Evolutionary conservation across 225 moss, liverwort and hornwort genomes (phyloP), one percentile per base, ranked within the genome.

Genomic region (Bryum argenteum): DNA sequence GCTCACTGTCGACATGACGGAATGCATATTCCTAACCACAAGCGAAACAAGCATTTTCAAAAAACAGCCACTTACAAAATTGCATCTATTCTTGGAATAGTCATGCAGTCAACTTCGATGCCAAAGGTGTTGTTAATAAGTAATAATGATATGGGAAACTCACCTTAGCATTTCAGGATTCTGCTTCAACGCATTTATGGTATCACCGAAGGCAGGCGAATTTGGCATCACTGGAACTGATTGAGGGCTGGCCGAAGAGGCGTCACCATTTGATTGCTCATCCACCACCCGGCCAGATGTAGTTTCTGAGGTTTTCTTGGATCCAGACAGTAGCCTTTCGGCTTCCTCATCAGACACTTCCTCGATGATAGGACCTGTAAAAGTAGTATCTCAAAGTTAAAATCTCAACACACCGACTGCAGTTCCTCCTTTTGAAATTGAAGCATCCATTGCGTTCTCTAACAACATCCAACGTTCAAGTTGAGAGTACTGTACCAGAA

Each of bases 161-260:
- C 81, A 92, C 97, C 94, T 92, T 47, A 98, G 45, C 82, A 92
- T 89, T 74, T 94, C 94, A 24, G 98, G 91, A 83, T 94, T 91
- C 74, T 91, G 85, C 54, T 83, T 79, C 61, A 98, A 70, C 8
- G 81, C 80, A 69, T 43, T 81, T 40, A 94, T 79, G 18, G 89
- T 82, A 50, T 91, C 97, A 82, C 82, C 89, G 54, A 90, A 85
- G 23, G 71, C 75, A 75, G 66, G 71, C 23, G 84, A 62, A 59
- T 83, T 83, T 28, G 73, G 80, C 56, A 85, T 40, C 12, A 77
- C 71, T 28, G 88, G 77, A 67, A 67, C 71, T 67, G 70, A 79
- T 69, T 57, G 77, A 76, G 55, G 66, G 53, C 81, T 80, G 23
- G 79, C 63, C 14, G 89, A 71, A 26, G 80, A 82, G 33, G 72